Evolutionary conservation across 1,139 yeast genomes (phyloP).

Genomic region (Blastobotrys malaysiensis): DNA sequence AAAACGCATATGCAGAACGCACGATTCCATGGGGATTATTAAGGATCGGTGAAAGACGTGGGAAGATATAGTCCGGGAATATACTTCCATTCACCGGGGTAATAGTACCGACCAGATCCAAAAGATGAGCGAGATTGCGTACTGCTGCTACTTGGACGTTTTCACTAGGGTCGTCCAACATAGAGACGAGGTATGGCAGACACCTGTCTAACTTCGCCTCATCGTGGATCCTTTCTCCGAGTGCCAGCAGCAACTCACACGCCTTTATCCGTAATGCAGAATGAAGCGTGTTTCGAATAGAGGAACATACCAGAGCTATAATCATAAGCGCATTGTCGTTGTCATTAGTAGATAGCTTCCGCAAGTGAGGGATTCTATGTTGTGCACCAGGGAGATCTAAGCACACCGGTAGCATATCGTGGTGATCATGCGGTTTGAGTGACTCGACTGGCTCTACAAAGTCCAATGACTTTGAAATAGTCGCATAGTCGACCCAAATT

Average conservation of each 20-base stretch:
- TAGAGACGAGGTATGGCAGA: conserved; percentile 65
- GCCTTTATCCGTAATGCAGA: conserved; percentile 64
- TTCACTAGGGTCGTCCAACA: conserved; percentile 48
- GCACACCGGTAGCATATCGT: conserved; percentile 35
- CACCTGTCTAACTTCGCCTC: conserved; percentile 83
- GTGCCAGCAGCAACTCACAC: conserved; percentile 67
- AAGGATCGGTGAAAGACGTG: conserved; percentile 52
- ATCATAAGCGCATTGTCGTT: conserved; percentile 56
- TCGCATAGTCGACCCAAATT: conserved; percentile 52
- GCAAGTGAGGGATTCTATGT: conserved; percentile 22
- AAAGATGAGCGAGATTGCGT: conserved; percentile 43
- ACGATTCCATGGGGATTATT: conserved; percentile 43
- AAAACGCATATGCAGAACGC: conserved; percentile 62
- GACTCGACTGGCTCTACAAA: conserved; percentile 34
- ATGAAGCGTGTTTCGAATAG: conserved; percentile 57
- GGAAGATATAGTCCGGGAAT: conserved; percentile 77
- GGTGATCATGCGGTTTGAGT: background rate
- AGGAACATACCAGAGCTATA: conserved; percentile 57
- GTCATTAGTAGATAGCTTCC: conserved; percentile 26
- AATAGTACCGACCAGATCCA: conserved; percentile 59
- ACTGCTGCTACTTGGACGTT: conserved; percentile 50
- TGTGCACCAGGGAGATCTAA: conserved; percentile 48
- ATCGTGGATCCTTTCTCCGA: conserved; percentile 73
- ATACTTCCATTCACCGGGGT: conserved; percentile 71
- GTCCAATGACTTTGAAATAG: conserved; percentile 45